Percentiles rank a stretch among this genome's conserved stretches.
These are phyloP conservation scores for Blakeslea trispora DNA, from an alignment of 371 early-diverging fungal genomes.

Conservation along the genomic window DNA sequence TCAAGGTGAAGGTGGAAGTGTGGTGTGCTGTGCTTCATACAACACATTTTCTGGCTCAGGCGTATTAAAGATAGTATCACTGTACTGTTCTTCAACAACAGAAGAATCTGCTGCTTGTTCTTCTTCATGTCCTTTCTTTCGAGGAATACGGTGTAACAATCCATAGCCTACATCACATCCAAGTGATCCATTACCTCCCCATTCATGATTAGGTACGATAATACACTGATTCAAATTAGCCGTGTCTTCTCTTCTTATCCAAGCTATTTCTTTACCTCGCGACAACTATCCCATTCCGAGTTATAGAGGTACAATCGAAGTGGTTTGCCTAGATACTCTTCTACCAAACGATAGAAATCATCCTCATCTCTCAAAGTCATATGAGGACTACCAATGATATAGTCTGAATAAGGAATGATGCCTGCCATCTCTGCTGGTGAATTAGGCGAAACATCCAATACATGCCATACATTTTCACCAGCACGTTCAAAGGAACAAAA, in stretches of 20 bases:
- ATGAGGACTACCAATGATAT: slow-evolving; percentile 68
- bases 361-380: slow-evolving; percentile 56
- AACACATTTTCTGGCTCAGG: slow-evolving; percentile 4
- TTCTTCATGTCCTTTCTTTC: slow-evolving; percentile 23
- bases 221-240: slow-evolving; percentile 50
- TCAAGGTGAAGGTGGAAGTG: slow-evolving; percentile 20
- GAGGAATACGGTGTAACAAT: slow-evolving; percentile 34
- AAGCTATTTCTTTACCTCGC: slow-evolving; percentile 70
- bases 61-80: slow-evolving; percentile 19
- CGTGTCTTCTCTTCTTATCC: too few species aligned
- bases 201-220: slow-evolving; percentile 68
- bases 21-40: slow-evolving; percentile 15
- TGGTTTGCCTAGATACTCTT: slow-evolving; percentile 57
- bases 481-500: slow-evolving; percentile 72
- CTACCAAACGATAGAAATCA: slow-evolving; percentile 63
- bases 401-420: slow-evolving; percentile 62
- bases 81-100: slow-evolving; percentile 1
- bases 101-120: slow-evolving; percentile 5
- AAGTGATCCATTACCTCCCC: slow-evolving; percentile 71
- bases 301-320: slow-evolving; percentile 66
- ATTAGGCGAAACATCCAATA: slow-evolving; percentile 60
- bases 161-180: slow-evolving; percentile 76
- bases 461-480: slow-evolving; percentile 76
- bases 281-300: slow-evolving; percentile 61
- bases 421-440: slow-evolving; percentile 74